These are phyloP conservation scores for Saposhnikovia divaricata DNA, from an alignment of 129 eudicot genomes.

Conservation along the genomic window DNA sequence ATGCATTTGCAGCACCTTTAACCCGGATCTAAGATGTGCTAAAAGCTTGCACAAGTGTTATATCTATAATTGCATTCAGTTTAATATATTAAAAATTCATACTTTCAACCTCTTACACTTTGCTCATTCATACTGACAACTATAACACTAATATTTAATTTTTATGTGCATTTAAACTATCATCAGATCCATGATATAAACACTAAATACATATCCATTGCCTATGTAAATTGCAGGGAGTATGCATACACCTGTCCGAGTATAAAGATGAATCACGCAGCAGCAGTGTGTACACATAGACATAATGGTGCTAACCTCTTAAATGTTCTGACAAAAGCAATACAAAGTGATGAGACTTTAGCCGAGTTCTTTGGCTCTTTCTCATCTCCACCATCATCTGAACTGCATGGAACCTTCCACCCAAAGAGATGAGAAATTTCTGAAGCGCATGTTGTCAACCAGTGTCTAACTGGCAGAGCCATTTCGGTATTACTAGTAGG, in stretches of 20 bases:
- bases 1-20: background rate
- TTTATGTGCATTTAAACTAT: background rate
- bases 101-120: background rate
- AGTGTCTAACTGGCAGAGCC: conserved; percentile 58
- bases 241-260: background rate
- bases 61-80: background rate
- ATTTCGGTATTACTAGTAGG: conserved; percentile 50
- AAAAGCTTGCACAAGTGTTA: background rate
- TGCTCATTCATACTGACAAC: background rate
- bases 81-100: background rate
- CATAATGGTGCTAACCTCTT: conserved; percentile 46
- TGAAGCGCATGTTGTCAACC: conserved; percentile 55
- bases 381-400: conserved; percentile 80
- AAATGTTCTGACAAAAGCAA: conserved; percentile 62
- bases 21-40: background rate
- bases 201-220: background rate
- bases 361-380: conserved; percentile 61
- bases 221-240: background rate
- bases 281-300: conserved; percentile 4
- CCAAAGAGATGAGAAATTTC: conserved; percentile 68
- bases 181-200: background rate
- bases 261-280: conserved; percentile 11
- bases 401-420: conserved; percentile 91
- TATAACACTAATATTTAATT: background rate
- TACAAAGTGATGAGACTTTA: conserved; percentile 49